These are phyloP conservation scores for Emmonsiellopsis sp. DNA, from an alignment of 2,329 filamentous ascomycete species.

Conservation along the genomic window DNA sequence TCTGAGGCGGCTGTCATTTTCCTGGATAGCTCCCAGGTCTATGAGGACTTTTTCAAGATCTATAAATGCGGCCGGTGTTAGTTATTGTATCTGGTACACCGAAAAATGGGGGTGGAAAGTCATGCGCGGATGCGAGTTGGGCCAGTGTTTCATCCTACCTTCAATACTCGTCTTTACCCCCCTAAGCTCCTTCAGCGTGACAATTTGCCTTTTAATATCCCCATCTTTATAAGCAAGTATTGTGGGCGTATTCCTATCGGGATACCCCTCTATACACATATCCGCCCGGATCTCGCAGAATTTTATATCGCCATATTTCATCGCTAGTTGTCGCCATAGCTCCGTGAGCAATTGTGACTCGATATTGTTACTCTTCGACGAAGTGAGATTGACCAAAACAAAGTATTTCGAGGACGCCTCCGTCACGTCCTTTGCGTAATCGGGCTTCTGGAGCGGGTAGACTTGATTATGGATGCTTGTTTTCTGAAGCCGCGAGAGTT, in stretches of 20 bases:
- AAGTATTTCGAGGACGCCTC: conserved; percentile 66
- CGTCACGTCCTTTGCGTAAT: conserved; percentile 85
- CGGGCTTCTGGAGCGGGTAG: conserved; percentile 87
- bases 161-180: conserved; percentile 61
- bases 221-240: conserved; percentile 87
- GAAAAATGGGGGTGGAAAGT: neutral
- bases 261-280: conserved; percentile 93
- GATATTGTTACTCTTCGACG: conserved; percentile 65
- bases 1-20: conserved; percentile 68
- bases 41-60: conserved; percentile 75
- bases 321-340: conserved; percentile 74
- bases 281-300: conserved; percentile 92
- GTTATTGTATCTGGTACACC: neutral
- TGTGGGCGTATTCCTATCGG: conserved; percentile 88
- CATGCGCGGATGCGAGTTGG: neutral
- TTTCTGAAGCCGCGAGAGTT: conserved; percentile 64
- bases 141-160: conserved; percentile 20
- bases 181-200: conserved; percentile 73
- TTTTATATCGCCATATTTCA: conserved; percentile 86
- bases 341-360: conserved; percentile 78
- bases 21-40: conserved; percentile 68
- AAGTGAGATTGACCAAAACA: conserved; percentile 72
- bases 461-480: conserved; percentile 80
- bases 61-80: conserved; percentile 7
- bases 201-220: conserved; percentile 81